Percentiles rank a stretch among this genome's conserved stretches.
Evolutionary conservation across 2,329 filamentous ascomycete genomes (phyloP).

Genomic region (Monilinia vaccinii-corymbosi): DNA sequence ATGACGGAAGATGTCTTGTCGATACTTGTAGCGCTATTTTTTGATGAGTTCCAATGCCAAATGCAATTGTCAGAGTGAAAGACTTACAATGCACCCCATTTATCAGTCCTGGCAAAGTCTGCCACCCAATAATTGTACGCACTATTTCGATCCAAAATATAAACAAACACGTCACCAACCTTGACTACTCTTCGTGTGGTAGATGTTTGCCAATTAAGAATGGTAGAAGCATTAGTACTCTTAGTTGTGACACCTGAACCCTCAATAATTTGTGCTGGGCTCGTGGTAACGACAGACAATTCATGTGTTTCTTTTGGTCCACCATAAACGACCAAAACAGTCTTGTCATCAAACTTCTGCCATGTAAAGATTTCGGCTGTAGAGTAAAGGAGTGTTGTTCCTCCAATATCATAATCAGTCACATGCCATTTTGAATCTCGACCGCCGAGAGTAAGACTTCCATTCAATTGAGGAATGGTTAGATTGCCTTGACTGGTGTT

Average conservation of each 20-base stretch:
- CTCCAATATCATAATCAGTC: conserved; percentile 55
- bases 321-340: conserved; percentile 55
- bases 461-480: conserved; percentile 49
- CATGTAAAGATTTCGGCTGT: conserved; percentile 63
- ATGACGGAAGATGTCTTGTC: conserved; percentile 42
- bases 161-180: conserved; percentile 31
- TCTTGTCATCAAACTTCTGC: conserved; percentile 52
- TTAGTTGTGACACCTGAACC: conserved; percentile 27
- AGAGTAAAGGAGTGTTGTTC: conserved; percentile 53
- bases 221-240: conserved; percentile 35
- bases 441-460: conserved; percentile 47
- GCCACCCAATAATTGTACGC: conserved; percentile 64
- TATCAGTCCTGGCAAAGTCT: conserved; percentile 37
- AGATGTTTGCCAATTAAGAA: conserved; percentile 47
- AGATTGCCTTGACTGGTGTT: conserved; percentile 48
- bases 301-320: conserved; percentile 55
- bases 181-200: conserved; percentile 42
- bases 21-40: conserved; percentile 24
- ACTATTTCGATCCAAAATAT: conserved; percentile 46
- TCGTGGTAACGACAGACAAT: conserved; percentile 38
- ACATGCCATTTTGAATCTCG: conserved; percentile 61
- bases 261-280: conserved; percentile 28
- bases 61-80: background rate
- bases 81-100: conserved; percentile 29
- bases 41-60: conserved; percentile 1